Percentiles rank a stretch among this genome's conserved stretches.
phyloP scores from a whole-genome alignment of 345 rosid genomes.

The Populus davidiana region DNA sequence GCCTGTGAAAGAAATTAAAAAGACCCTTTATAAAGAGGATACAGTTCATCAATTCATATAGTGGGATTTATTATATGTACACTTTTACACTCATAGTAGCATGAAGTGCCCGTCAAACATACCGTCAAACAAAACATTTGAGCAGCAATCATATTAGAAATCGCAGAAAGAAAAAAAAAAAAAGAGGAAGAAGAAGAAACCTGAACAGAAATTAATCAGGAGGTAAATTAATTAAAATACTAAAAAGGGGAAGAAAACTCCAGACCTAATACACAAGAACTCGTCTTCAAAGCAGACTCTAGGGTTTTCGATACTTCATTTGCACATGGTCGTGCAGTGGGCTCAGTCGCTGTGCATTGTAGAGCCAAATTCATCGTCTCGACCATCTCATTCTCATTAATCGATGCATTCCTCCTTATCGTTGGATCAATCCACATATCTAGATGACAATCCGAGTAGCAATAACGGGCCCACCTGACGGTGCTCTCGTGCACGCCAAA shows the following conservation, averaged over 20 bases:
- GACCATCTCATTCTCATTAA: slow-evolving; percentile 40
- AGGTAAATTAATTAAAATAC: slow-evolving; percentile 25
- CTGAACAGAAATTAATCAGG: slow-evolving; percentile 11
- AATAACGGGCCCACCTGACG: slow-evolving; percentile 69
- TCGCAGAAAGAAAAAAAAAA: slow-evolving; percentile 1
- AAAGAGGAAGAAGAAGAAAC: background rate
- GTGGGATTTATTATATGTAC: slow-evolving; percentile 5
- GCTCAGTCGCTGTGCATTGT: slow-evolving; percentile 63
- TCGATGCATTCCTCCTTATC: slow-evolving; percentile 31
- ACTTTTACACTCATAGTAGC: slow-evolving; percentile 13
- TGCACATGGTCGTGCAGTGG: slow-evolving; percentile 61
- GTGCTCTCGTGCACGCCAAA: slow-evolving; percentile 48
- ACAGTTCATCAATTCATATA: slow-evolving; percentile 6
- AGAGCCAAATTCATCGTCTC: slow-evolving; percentile 70
- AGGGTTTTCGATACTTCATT: slow-evolving; percentile 46
- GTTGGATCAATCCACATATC: slow-evolving; percentile 65
- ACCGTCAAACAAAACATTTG: slow-evolving; percentile 13
- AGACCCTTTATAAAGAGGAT: background rate
- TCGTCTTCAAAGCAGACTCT: slow-evolving; percentile 34
- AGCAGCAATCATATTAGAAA: slow-evolving; percentile 14
- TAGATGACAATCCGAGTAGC: slow-evolving; percentile 67
- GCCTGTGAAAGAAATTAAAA: background rate
- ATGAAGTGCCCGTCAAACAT: slow-evolving; percentile 5
- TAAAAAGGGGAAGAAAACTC: slow-evolving; percentile 34
- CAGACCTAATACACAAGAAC: slow-evolving; percentile 38